Base-by-base conservation (phyloP, 2,329 filamentous ascomycete genomes). In the Alternaria sp. region DNA sequence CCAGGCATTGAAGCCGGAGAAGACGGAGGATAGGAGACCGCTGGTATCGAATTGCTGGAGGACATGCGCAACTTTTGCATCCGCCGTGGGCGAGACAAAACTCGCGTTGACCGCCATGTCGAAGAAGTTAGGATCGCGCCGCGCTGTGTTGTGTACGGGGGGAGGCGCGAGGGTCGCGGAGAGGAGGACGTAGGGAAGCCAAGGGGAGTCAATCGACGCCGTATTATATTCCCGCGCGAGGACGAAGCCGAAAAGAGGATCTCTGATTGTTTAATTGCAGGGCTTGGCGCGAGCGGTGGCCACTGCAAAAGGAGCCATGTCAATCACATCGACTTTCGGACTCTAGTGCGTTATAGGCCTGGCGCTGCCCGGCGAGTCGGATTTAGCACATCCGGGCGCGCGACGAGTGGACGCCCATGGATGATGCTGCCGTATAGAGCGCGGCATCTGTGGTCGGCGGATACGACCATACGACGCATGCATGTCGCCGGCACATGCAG, bases 1-100 rank as follows among this genome's bases (percentile, higher is more conserved):
- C 72, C 74, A 74, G 17, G 70, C 60, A 40, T 62, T 78, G 65
- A 79, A 57, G 65, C 73, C 70, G 59, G 72, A 75, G 59, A 79
- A 53, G 36, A 78, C 19, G n/a, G 73, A 70, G 15, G 75, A 72
- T 23, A 80, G 19, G 15, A 80, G 54, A 63, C 76, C 77, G 61
- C 60, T 73, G 61, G 63, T 57, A 56, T 77, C 71, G 67, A 78
- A 70, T 53, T 77, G 72, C 28, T 70, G 62, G 3, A 78, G 68
- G 47, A 71, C 61, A 25, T 78, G 76, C 28, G 74, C 73, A 57
- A 75, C 70, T 56, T 78, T 76, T 25, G 79, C 79, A 57, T 81
- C 79, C 17, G 79, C 78, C 60, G 77, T 77, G 47, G 79, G 79
- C 75, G 78, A 80, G 45, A 77, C 76, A 61, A 79, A 79, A 67